Evolutionary conservation across 2,329 filamentous ascomycete genomes (phyloP), one percentile per base, ranked within the genome.

Genomic region (Diaporthe eres): DNA sequence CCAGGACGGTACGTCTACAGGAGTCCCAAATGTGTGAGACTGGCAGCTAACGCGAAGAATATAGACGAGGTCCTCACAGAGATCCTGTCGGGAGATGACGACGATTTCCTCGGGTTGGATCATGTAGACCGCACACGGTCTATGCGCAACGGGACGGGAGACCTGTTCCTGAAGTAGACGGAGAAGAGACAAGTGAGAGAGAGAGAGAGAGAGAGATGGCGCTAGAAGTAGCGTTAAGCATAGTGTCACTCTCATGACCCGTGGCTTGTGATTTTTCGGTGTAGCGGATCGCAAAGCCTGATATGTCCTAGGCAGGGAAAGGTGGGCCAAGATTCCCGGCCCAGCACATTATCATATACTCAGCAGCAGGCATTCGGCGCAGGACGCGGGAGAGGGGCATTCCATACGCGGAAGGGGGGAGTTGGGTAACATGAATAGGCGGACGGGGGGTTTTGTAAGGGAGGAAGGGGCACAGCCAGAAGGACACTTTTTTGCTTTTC

Each of bases 1-100:
- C 63, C 92, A 93, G 79, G 97, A 98, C 86, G 95, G 96, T 98
- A 87, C 88, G 92, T 68, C 13, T 17, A 67, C 25, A n/a, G 12
- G 28, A n/a, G 15, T 5, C 25, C 17, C 25, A 10, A 8, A 17
- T 37, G 4, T 17, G 15, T 22, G 19, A 28, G 6, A 81, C 83
- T 81, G 78, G 83, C 5, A 47, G 60, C 71, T 73, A 47, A 73
- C n/a, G 7, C 31, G 77, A 55, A 28, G 13, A 13, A 25, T 61
- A 10, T 75, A 93, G 91, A 92, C 78, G 89, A 92, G 80, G 84
- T 92, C 68, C 83, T 93, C 37, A 92, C 85, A 86, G 88, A 87
- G 72, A 81, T 87, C 79, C 86, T 85, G 75, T 83, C 81, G 37
- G 71, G 58, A 22, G 86, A 85, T 5, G 88, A 91, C 37, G 92